Conservation (phyloP, 2,329 filamentous ascomycete species). For the Knufia petricola region DNA sequence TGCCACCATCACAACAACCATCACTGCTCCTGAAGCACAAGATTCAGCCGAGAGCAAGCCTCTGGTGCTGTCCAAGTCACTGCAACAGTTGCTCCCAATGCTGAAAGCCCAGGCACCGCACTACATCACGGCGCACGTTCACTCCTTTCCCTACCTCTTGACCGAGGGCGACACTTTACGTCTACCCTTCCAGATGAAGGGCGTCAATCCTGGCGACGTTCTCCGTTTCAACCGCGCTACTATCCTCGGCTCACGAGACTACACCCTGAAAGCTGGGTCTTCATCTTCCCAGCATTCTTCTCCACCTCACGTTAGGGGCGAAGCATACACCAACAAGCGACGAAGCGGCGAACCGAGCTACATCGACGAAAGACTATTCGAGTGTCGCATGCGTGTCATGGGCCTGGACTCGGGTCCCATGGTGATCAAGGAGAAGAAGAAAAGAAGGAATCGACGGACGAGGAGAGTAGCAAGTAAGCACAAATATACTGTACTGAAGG, state of each 20-base stretch:
- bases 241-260: conserved; percentile 75
- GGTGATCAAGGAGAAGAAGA: conserved; percentile 48
- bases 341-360: conserved; percentile 35
- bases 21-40: conserved; percentile 13
- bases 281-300: conserved; percentile 3
- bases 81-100: conserved; percentile 35
- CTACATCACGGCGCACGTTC: conserved; percentile 40
- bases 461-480: conserved; percentile 83
- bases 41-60: conserved; percentile 24
- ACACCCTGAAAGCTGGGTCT: conserved; percentile 64
- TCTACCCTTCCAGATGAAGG: conserved; percentile 70
- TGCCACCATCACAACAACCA: conserved; percentile 13
- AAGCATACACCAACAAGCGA: conserved; percentile 18
- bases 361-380: conserved; percentile 73
- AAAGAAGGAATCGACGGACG: conserved; percentile 55
- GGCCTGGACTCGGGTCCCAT: conserved; percentile 69
- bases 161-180: conserved; percentile 61
- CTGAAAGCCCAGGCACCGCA: conserved; percentile 37
- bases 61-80: conserved; percentile 33
- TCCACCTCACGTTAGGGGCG: conserved; percentile 31
- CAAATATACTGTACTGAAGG: conserved; percentile 71
- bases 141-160: conserved; percentile 41
- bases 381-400: conserved; percentile 74
- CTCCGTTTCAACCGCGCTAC: conserved; percentile 80
- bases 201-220: conserved; percentile 69